Evolutionary conservation across 2,329 filamentous ascomycete genomes (phyloP).

Genomic region (Fusarium verrucosum): DNA sequence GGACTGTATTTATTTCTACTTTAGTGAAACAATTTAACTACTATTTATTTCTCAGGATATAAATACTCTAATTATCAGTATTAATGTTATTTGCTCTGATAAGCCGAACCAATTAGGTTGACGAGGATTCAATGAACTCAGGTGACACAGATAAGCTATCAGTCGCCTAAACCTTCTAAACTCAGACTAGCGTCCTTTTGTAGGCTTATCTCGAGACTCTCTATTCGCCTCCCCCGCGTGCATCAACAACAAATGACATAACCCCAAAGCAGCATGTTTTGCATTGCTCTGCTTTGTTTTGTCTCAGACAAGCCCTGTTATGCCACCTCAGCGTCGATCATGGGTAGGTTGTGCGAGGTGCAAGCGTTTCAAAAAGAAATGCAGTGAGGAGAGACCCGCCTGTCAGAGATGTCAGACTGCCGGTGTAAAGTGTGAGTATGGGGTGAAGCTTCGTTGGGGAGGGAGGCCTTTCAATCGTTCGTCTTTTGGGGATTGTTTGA

Average conservation of each 20-base stretch:
- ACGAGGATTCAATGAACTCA: not conserved
- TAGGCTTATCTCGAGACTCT: constrained; percentile 6
- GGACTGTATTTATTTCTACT: not conserved
- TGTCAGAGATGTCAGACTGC: constrained; percentile 30
- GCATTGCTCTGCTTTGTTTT: not conserved
- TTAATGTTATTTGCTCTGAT: constrained; percentile 1
- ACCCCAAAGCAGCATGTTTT: constrained; percentile 22
- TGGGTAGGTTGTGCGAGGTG: constrained; percentile 36
- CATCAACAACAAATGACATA: constrained; percentile 2
- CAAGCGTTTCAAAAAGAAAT: constrained; percentile 39
- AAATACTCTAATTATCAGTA: not conserved
- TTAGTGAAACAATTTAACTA: not conserved
- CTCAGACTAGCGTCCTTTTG: not conserved
- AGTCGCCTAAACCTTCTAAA: constrained; percentile 19
- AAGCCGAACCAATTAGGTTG: not conserved
- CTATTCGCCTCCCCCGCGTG: constrained; percentile 18
- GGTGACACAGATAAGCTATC: constrained; percentile 12
- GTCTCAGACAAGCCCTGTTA: constrained; percentile 2
- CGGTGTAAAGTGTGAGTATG: constrained; percentile 31
- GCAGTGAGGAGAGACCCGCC: constrained; percentile 26
- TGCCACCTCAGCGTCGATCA: constrained; percentile 36
- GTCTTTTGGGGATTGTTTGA: constrained; percentile 28
- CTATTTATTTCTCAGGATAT: not conserved
- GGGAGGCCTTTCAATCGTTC: constrained; percentile 31
- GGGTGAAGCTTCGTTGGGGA: constrained; percentile 31